phyloP scores from a whole-genome alignment of 805 yeast genomes.

The Candida saitoana region DNA sequence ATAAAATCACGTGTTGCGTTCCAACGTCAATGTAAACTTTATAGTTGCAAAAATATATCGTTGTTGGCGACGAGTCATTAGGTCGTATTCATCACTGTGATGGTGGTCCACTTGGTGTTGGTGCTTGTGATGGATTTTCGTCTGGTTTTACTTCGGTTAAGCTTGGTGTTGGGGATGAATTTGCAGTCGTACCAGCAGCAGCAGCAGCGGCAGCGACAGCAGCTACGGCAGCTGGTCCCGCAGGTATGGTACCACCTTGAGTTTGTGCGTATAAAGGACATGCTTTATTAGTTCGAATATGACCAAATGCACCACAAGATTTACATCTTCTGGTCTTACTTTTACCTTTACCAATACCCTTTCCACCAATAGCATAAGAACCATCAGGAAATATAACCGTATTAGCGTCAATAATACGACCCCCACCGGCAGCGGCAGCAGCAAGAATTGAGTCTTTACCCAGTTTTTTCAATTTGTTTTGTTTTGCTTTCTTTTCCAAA shows the following conservation, averaged over 20 bases:
- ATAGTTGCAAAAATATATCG: no score
- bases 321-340: constrained; percentile 81
- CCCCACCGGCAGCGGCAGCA: constrained; percentile 42
- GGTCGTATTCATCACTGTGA: no score
- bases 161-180: no score
- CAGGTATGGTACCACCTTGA: constrained; percentile 1
- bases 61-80: no score
- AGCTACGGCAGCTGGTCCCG: neutral
- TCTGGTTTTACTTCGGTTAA: no score
- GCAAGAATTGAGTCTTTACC: constrained; percentile 30
- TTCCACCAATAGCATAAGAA: constrained; percentile 50
- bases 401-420: constrained; percentile 39
- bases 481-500: constrained; percentile 59
- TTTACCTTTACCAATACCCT: constrained; percentile 69
- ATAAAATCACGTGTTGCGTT: no score
- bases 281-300: constrained; percentile 83
- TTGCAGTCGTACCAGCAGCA: neutral
- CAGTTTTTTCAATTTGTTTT: constrained; percentile 29
- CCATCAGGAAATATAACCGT: constrained; percentile 43
- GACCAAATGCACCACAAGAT: constrained; percentile 93
- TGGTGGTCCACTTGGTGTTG: no score
- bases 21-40: no score
- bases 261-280: constrained; percentile 72
- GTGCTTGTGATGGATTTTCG: no score
- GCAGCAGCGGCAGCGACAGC: constrained; percentile 2